phyloP scores from a whole-genome alignment of 2,329 filamentous ascomycete genomes.

The Apiospora koreana region DNA sequence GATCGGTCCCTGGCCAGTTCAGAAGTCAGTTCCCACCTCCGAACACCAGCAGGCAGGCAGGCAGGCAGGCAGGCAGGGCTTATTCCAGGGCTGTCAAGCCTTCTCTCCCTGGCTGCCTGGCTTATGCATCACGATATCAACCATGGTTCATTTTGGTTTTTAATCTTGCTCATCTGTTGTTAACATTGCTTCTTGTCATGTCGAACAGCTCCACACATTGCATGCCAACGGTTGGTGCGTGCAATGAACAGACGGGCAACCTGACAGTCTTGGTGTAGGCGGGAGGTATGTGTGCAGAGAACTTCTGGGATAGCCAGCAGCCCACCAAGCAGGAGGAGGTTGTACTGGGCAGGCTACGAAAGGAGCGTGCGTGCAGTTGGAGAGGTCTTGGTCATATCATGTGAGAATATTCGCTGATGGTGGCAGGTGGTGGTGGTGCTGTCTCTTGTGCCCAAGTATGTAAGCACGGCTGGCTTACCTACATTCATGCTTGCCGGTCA shows the following conservation, averaged over 20 bases:
- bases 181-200: background rate
- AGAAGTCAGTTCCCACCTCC: background rate
- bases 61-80: background rate
- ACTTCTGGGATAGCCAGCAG: background rate
- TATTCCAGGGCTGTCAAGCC: background rate
- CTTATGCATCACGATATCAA: background rate
- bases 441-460: background rate
- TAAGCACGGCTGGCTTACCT: background rate
- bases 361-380: background rate
- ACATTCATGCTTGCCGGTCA: background rate
- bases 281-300: background rate
- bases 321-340: background rate
- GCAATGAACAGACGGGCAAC: background rate
- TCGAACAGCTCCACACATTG: background rate
- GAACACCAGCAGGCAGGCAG: background rate
- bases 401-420: background rate
- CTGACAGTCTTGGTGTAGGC: background rate
- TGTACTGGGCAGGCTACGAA: background rate
- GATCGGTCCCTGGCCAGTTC: background rate
- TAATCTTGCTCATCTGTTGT: background rate
- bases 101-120: background rate
- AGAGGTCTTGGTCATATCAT: conserved; percentile 6
- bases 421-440: background rate
- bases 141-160: background rate
- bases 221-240: background rate